Conservation (phyloP, 164 flowering plant species). For the Stephania japonica region DNA sequence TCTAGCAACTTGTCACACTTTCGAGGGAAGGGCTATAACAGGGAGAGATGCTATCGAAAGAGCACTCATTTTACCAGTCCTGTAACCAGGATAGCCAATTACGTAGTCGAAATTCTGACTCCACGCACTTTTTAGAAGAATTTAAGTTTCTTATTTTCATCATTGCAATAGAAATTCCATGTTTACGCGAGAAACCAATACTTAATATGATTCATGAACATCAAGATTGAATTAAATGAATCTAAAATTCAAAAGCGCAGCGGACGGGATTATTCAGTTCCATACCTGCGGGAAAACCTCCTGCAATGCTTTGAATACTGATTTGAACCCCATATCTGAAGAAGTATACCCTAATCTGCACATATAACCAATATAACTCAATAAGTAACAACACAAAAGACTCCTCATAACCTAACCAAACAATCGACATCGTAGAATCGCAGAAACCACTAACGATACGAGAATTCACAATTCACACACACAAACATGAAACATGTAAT, state of each 20-base stretch:
- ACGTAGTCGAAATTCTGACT: neutral
- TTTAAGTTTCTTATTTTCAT: neutral
- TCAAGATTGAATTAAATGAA: neutral
- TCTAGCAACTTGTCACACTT: neutral
- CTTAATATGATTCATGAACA: neutral
- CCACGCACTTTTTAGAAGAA: neutral
- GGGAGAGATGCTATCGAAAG: too few relatives aligned
- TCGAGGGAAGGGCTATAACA: too few relatives aligned
- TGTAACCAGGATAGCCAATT: neutral
- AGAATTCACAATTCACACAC: neutral
- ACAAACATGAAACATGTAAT: too few relatives aligned
- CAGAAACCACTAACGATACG: neutral
- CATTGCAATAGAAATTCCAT: neutral
- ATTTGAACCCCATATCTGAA: conserved; percentile 42
- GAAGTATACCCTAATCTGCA: conserved; percentile 13
- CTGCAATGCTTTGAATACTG: conserved; percentile 38
- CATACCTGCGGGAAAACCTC: conserved; percentile 64
- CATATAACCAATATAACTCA: neutral
- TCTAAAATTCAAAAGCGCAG: neutral
- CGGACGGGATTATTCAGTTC: neutral
- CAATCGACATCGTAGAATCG: too few relatives aligned
- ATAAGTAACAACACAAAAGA: neutral
- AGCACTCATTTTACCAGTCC: neutral
- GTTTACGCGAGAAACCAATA: neutral
- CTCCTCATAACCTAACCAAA: neutral